Conservation (phyloP, 768 basidiomycete species). For the Rhodosporidiobolus sp. region DNA sequence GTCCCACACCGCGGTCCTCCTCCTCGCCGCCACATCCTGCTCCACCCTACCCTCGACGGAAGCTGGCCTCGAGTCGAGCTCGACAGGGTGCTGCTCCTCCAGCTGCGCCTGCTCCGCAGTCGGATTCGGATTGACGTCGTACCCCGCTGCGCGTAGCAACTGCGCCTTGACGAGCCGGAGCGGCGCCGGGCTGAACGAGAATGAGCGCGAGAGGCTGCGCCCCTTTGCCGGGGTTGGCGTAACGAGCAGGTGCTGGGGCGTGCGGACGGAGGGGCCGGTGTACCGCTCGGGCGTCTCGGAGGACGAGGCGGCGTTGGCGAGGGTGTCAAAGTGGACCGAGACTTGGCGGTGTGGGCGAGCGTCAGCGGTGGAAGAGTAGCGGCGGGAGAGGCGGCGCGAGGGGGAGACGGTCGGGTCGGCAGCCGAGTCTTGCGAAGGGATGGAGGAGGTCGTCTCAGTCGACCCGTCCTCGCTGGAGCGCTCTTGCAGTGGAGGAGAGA, state of each 20-base stretch:
- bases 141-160: slow-evolving; percentile 24
- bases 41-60: not conserved
- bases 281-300: not conserved
- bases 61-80: not conserved
- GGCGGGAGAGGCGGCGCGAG: slow-evolving; percentile 19
- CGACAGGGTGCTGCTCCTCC: not conserved
- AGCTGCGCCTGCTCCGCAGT: not conserved
- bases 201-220: slow-evolving; percentile 7
- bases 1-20: not conserved
- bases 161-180: slow-evolving; percentile 35
- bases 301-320: not conserved
- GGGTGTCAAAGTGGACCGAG: not conserved
- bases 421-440: slow-evolving; percentile 6
- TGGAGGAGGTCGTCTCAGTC: slow-evolving; percentile 13
- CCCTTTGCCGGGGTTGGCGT: not conserved
- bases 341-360: not conserved
- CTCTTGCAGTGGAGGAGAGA: slow-evolving; percentile 16
- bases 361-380: slow-evolving; percentile 1
- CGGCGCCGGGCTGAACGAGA: slow-evolving; percentile 39
- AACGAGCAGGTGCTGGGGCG: slow-evolving; percentile 23
- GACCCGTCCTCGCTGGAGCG: slow-evolving; percentile 13
- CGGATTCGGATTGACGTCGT: not conserved
- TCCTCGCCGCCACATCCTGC: not conserved
- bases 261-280: slow-evolving; percentile 13
- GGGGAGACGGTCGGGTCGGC: slow-evolving; percentile 32